Evolutionary conservation across 306 rosid species (phyloP), one percentile per base, ranked within the genome.

Genomic region (Benincasa hispida): DNA sequence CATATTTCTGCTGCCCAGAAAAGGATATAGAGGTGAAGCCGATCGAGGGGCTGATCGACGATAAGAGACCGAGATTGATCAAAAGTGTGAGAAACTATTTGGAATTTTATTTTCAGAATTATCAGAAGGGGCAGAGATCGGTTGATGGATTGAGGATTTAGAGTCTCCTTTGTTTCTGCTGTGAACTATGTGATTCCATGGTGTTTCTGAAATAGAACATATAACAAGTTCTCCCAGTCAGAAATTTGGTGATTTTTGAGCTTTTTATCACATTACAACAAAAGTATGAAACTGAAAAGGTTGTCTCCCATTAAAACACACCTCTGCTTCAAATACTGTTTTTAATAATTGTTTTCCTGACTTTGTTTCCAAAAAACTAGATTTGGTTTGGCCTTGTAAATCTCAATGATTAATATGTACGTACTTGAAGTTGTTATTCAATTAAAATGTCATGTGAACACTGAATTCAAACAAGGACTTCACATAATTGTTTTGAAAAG

Each of bases 121-220:
- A 91, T 75, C 97, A 89, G 68, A 72, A 81, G 79, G 91, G 89
- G 1, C 78, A 47, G 81, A 86, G 92, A 45, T 22, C 94, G 76
- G 85, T 91, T 54, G 93, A 91, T 60, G 84, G 85, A 66, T 87
- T 78, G 8, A 87, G 78, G 76, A 75, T 89, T 22, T 81, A 45
- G 51, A 45, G 51, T 45, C 18, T n/a, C 12, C 5, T 17, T 0
- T 45, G 51, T 45, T 45, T 12, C 18, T 12, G 51, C 8, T 3
- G 39, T 39, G 42, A 32, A 28, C 32, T 28, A 1, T 41, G 13
- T 10, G 47, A 3, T 45, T 42, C 27, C 65, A 58, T 27, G 35
- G 65, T 58, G 65, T 59, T 55, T 56, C 30, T 56, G 22, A 56
- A 5, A 56, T 9, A 2, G 30, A 56, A 56, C 3, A 10, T n/a